Conservation (phyloP, 345 rosid genomes). For the Aethionema arabicum region DNA sequence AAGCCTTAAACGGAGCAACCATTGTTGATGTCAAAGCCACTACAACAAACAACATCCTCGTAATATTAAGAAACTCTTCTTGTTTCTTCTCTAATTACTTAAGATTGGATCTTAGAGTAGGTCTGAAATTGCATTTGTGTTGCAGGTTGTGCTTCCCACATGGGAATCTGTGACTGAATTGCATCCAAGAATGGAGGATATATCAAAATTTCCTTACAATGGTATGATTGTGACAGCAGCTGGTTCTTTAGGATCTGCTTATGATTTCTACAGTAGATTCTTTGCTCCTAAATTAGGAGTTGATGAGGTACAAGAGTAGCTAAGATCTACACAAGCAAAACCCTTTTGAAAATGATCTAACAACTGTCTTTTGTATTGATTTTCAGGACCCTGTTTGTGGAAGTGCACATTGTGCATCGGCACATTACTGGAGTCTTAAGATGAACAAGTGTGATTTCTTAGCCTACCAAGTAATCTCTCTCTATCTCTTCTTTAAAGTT, state of each 20-base stretch:
- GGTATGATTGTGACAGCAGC: slow-evolving; percentile 55
- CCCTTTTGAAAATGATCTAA: too few relatives aligned
- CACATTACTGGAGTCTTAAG: slow-evolving; percentile 62
- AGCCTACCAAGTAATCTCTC: slow-evolving; percentile 46
- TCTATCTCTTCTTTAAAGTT: slow-evolving; percentile 28
- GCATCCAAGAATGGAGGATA: slow-evolving; percentile 50
- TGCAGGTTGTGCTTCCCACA: slow-evolving; percentile 63
- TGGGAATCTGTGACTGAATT: slow-evolving; percentile 52
- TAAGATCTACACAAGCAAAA: background rate
- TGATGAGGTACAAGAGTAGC: slow-evolving; percentile 47
- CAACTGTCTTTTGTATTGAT: background rate
- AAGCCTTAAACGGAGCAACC: slow-evolving; percentile 53
- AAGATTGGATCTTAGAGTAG: too few relatives aligned
- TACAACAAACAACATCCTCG: slow-evolving; percentile 40
- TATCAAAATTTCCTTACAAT: slow-evolving; percentile 51
- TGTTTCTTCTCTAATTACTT: too few relatives aligned
- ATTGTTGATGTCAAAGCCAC: slow-evolving; percentile 48
- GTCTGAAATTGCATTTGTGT: background rate
- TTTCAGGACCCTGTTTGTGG: slow-evolving; percentile 66
- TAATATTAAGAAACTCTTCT: slow-evolving; percentile 22
- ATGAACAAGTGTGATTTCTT: slow-evolving; percentile 50
- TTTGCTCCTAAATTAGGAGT: slow-evolving; percentile 60
- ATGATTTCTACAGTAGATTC: slow-evolving; percentile 59
- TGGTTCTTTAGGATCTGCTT: slow-evolving; percentile 53
- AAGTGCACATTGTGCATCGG: slow-evolving; percentile 67